Conservation (phyloP, 176 grass and related monocot species). For the Raddia distichophylla region DNA sequence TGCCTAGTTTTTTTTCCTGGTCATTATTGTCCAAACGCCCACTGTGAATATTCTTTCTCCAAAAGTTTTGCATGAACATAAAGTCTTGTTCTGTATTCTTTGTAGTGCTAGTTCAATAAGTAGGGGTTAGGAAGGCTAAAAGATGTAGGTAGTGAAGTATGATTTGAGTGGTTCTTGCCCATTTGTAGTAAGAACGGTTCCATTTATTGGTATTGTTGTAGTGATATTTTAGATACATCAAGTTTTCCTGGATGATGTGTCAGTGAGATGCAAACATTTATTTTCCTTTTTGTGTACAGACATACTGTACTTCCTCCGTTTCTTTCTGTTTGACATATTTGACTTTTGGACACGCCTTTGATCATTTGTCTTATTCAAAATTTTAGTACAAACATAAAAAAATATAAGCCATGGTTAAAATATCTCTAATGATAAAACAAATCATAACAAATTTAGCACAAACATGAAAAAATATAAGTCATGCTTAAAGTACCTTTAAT, state of each 20-base stretch:
- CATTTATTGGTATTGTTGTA: neutral
- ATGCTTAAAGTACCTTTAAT: no score
- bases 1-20: neutral
- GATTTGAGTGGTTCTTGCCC: neutral
- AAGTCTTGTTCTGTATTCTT: conserved; percentile 22
- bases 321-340: no score
- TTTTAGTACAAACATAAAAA: no score
- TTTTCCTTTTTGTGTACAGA: neutral
- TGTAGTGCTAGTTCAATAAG: conserved; percentile 20
- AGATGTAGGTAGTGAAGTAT: conserved; percentile 23
- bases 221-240: neutral
- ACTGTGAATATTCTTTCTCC: conserved; percentile 34
- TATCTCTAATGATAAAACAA: no score
- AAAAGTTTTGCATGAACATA: conserved; percentile 3
- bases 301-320: neutral
- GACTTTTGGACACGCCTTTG: no score
- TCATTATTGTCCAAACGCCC: conserved; percentile 20
- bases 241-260: neutral
- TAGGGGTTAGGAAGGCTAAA: neutral
- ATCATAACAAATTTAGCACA: no score
- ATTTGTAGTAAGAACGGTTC: conserved; percentile 25
- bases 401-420: no score
- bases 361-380: no score
- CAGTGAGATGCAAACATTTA: neutral
- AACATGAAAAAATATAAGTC: no score